These are phyloP conservation scores for Trichoderma arundinaceum DNA, from an alignment of 2,329 filamentous ascomycete genomes.

Conservation along the genomic window DNA sequence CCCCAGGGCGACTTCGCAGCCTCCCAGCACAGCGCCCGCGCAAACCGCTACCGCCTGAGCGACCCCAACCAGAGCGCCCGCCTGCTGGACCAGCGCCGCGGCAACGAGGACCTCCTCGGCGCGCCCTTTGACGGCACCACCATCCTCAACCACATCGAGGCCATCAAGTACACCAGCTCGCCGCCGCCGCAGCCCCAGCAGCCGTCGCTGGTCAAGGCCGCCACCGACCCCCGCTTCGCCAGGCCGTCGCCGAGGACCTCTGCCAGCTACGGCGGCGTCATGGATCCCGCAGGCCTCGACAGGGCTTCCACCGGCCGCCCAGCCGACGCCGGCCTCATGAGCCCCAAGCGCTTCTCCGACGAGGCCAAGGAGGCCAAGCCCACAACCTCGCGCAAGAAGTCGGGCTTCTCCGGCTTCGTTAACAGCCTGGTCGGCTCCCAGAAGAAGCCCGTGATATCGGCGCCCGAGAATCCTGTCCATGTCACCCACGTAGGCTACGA, in stretches of 20 bases:
- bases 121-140: constrained; percentile 68
- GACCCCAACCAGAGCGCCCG: constrained; percentile 38
- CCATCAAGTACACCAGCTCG: constrained; percentile 37
- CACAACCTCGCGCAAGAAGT: constrained; percentile 75
- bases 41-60: constrained; percentile 38
- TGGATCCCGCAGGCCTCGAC: constrained; percentile 49
- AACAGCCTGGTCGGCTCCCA: constrained; percentile 77
- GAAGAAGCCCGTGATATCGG: constrained; percentile 92
- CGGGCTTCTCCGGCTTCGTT: constrained; percentile 86
- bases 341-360: constrained; percentile 78
- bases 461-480: constrained; percentile 95
- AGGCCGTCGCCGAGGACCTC: constrained; percentile 68
- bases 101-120: constrained; percentile 64
- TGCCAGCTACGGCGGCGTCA: constrained; percentile 53
- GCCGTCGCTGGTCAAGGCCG: constrained; percentile 52
- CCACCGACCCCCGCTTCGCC: constrained; percentile 56
- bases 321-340: constrained; percentile 53
- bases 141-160: constrained; percentile 56
- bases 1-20: constrained; percentile 49
- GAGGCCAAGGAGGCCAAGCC: constrained; percentile 70
- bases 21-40: constrained; percentile 39
- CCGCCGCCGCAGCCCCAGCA: constrained; percentile 26
- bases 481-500: constrained; percentile 98
- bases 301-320: constrained; percentile 43
- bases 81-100: constrained; percentile 30